These are phyloP conservation scores for Arthroderma sp. DNA, from an alignment of 2,329 filamentous ascomycete genomes.

Conservation along the genomic window DNA sequence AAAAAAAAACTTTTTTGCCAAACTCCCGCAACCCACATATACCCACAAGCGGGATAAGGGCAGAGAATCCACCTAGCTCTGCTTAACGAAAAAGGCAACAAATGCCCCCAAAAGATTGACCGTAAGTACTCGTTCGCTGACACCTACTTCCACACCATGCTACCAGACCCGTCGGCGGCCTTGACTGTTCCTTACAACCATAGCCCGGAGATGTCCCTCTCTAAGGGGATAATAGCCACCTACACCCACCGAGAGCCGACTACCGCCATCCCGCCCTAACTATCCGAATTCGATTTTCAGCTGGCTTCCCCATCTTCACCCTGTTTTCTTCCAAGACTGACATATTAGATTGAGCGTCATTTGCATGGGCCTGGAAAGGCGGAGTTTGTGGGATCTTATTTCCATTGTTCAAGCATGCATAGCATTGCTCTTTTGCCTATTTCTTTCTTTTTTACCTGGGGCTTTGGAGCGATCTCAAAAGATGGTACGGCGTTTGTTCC, in stretches of 20 bases:
- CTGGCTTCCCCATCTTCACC: not conserved
- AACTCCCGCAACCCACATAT: not conserved
- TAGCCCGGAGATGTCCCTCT: too few species aligned
- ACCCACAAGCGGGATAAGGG: conserved; percentile 1
- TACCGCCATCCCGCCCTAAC: not conserved
- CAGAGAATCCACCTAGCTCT: conserved; percentile 1
- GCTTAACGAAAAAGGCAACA: not conserved
- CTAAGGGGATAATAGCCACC: not conserved
- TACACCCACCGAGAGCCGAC: too few species aligned
- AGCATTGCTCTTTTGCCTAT: conserved; percentile 1
- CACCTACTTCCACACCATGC: not conserved
- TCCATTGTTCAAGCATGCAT: conserved; percentile 3
- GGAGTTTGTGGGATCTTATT: not conserved
- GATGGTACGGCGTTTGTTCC: conserved; percentile 4
- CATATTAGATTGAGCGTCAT: conserved; percentile 5
- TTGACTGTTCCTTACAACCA: too few species aligned
- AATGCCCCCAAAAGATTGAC: not conserved
- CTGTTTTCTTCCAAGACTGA: not conserved
- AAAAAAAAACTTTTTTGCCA: conserved; percentile 1
- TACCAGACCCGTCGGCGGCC: not conserved
- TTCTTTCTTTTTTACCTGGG: not conserved
- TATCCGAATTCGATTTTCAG: not conserved
- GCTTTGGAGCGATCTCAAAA: not conserved
- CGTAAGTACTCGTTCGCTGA: not conserved
- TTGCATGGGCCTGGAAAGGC: conserved; percentile 4